phyloP scores from a whole-genome alignment of 164 flowering plant genomes.

The Platanus orientalis region DNA sequence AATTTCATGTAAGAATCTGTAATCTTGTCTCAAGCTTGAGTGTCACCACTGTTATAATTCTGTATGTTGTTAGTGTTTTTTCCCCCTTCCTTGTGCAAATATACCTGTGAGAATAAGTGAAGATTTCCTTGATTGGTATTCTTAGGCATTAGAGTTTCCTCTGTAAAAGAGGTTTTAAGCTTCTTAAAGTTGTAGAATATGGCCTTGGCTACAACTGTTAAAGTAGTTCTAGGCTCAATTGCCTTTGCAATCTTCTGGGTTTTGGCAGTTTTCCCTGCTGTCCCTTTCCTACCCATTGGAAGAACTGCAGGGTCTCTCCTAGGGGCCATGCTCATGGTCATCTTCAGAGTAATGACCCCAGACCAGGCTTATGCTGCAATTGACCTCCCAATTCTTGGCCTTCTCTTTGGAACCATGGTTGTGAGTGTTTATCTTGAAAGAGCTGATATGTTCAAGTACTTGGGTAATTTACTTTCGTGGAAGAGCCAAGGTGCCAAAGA shows the following conservation, averaged over 20 bases:
- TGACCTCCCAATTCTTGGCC: constrained; percentile 88
- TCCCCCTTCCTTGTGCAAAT: too few species aligned
- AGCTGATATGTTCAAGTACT: constrained; percentile 82
- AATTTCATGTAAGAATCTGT: too few species aligned
- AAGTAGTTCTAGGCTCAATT: constrained; percentile 65
- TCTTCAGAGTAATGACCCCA: constrained; percentile 65
- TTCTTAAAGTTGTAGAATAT: constrained; percentile 13
- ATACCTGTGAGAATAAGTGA: too few species aligned
- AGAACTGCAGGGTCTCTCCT: constrained; percentile 91
- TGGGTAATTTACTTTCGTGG: constrained; percentile 69
- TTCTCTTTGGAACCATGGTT: constrained; percentile 95
- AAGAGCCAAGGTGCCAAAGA: constrained; percentile 80
- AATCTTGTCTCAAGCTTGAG: too few species aligned
- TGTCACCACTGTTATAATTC: too few species aligned
- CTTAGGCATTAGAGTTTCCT: neutral
- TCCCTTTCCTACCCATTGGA: constrained; percentile 81
- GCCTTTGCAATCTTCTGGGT: constrained; percentile 84
- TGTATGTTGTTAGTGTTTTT: too few species aligned
- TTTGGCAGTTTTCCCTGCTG: constrained; percentile 81
- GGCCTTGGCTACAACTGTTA: constrained; percentile 50
- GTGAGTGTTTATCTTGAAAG: constrained; percentile 77
- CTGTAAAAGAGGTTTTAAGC: neutral
- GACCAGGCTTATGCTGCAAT: constrained; percentile 79
- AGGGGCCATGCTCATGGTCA: constrained; percentile 85
- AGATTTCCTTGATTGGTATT: too few species aligned